Evolutionary conservation across 768 basidiomycete genomes (phyloP).

Genomic region (Pisolithus sp.): DNA sequence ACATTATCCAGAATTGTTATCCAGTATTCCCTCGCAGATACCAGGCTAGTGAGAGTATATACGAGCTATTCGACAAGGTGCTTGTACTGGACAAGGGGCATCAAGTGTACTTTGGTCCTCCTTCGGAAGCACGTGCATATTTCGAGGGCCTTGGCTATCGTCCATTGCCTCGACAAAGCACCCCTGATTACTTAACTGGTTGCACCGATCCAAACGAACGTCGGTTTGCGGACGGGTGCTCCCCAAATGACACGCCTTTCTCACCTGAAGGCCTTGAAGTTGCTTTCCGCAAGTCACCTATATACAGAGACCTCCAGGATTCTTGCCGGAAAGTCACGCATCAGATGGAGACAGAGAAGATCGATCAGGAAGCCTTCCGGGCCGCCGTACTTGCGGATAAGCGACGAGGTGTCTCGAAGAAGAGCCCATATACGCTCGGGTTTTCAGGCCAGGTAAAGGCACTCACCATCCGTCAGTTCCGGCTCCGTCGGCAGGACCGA

Average conservation of each 20-base stretch:
- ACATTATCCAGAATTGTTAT: neutral
- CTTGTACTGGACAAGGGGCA: constrained; percentile 75
- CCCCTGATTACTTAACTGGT: constrained; percentile 79
- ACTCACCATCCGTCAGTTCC: constrained; percentile 67
- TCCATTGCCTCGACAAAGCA: constrained; percentile 73
- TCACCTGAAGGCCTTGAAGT: constrained; percentile 62
- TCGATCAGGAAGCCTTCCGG: constrained; percentile 72
- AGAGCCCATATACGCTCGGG: constrained; percentile 79
- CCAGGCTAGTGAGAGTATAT: constrained; percentile 77
- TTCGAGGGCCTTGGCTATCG: constrained; percentile 72
- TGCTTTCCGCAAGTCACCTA: constrained; percentile 49
- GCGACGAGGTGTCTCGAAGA: constrained; percentile 67
- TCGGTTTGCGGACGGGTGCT: constrained; percentile 62
- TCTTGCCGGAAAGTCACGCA: constrained; percentile 51
- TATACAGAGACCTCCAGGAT: constrained; percentile 27
- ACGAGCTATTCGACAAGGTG: constrained; percentile 81
- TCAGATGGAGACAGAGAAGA: constrained; percentile 51
- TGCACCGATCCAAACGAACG: constrained; percentile 85
- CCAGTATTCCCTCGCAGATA: constrained; percentile 35
- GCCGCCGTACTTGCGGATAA: constrained; percentile 72
- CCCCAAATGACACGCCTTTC: constrained; percentile 49
- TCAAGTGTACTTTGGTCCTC: constrained; percentile 76
- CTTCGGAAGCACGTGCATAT: constrained; percentile 67
- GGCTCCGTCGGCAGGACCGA: constrained; percentile 63
- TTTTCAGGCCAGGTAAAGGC: constrained; percentile 70